Percentiles rank a stretch among this genome's conserved stretches.
phyloP scores from a whole-genome alignment of 805 yeast species.

The Cyberlindnera amylophila region DNA sequence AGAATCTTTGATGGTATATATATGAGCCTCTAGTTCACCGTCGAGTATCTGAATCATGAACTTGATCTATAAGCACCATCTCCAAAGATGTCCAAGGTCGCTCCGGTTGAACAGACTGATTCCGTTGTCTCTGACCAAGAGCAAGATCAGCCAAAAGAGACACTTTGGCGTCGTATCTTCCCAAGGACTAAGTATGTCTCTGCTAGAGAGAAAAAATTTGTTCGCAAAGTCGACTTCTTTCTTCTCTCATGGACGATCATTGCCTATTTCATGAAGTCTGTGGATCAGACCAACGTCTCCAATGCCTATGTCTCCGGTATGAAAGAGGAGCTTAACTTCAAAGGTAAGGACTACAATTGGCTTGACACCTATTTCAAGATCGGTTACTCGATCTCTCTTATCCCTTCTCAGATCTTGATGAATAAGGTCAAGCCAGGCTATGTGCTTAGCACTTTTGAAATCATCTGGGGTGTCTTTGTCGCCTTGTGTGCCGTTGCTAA shows the following conservation, averaged over 20 bases:
- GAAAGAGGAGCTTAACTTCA: slow-evolving; percentile 34
- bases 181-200: slow-evolving; percentile 2
- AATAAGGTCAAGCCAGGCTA: slow-evolving; percentile 51
- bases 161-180: slow-evolving; percentile 6
- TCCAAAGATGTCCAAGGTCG: not conserved
- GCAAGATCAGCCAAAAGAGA: not conserved
- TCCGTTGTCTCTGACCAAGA: not conserved
- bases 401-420: slow-evolving; percentile 62
- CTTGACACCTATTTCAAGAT: slow-evolving; percentile 57
- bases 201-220: slow-evolving; percentile 10
- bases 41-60: no score
- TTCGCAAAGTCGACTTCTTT: slow-evolving; percentile 14
- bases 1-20: not conserved
- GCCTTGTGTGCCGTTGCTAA: slow-evolving; percentile 45
- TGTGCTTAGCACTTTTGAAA: slow-evolving; percentile 49
- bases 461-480: slow-evolving; percentile 68
- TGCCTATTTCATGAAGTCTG: slow-evolving; percentile 54
- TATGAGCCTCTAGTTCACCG: no score
- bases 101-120: not conserved
- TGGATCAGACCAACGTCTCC: slow-evolving; percentile 57
- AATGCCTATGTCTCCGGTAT: slow-evolving; percentile 68
- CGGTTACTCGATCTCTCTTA: slow-evolving; percentile 59
- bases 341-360: slow-evolving; percentile 46
- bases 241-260: slow-evolving; percentile 10
- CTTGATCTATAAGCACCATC: not conserved